Conservation (phyloP, 2,329 filamentous ascomycete species). For the Moelleriella libera region DNA sequence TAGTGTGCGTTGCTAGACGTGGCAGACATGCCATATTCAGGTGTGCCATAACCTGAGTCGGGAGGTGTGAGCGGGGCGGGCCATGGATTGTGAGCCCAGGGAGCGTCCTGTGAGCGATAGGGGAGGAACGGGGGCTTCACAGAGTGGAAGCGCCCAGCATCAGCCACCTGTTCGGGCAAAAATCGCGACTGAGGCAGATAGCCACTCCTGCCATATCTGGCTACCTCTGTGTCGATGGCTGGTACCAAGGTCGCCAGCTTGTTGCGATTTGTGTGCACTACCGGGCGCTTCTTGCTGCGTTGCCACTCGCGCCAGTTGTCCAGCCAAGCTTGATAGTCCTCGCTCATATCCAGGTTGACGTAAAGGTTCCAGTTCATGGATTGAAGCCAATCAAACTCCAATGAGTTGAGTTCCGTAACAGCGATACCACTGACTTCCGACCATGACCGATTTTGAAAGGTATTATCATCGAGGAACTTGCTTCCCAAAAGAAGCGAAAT, state of each 20-base stretch:
- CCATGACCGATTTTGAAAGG: constrained; percentile 95
- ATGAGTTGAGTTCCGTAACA: constrained; percentile 67
- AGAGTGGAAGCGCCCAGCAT: constrained; percentile 34
- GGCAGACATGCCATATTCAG: constrained; percentile 42
- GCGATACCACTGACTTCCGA: constrained; percentile 86
- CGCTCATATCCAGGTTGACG: constrained; percentile 65
- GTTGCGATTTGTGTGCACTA: constrained; percentile 32
- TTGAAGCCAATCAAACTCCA: constrained; percentile 79
- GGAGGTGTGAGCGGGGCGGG: constrained; percentile 41
- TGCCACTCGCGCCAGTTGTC: constrained; percentile 46
- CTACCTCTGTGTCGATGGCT: constrained; percentile 28
- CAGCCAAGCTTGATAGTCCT: constrained; percentile 53
- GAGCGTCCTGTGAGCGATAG: constrained; percentile 30
- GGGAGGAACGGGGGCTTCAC: constrained; percentile 25
- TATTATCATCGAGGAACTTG: constrained; percentile 95
- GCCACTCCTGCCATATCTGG: constrained; percentile 23
- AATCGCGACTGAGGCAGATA: constrained; percentile 28
- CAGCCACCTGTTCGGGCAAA: constrained; percentile 39
- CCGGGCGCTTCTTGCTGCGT: constrained; percentile 38
- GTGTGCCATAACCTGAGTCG: constrained; percentile 47
- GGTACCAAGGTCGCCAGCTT: constrained; percentile 33
- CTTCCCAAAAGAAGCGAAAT: constrained; percentile 75
- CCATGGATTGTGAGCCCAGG: constrained; percentile 31
- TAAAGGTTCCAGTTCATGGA: constrained; percentile 77
- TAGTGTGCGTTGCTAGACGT: constrained; percentile 39